Conservation (phyloP, 1,139 yeast genomes). For the Candida sp. region DNA sequence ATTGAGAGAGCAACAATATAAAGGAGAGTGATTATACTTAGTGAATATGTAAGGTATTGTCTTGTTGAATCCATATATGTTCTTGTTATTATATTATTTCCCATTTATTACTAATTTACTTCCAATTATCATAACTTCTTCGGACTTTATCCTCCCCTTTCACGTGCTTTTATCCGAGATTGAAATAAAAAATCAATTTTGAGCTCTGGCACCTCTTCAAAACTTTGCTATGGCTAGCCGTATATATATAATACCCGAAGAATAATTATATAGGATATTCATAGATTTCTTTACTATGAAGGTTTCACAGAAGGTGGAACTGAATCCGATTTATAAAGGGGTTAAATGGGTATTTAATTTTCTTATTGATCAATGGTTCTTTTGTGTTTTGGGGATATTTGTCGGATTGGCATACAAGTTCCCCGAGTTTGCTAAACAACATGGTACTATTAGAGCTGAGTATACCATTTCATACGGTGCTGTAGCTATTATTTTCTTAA, state of each 20-base stretch:
- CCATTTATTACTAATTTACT: not conserved
- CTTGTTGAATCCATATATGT: no score
- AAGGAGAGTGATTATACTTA: no score
- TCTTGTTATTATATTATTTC: not conserved
- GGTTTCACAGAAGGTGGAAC: slow-evolving; percentile 3
- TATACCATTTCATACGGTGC: slow-evolving; percentile 83
- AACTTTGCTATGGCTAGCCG: no score
- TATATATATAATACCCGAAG: not conserved
- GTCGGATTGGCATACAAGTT: slow-evolving; percentile 73
- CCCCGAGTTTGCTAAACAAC: slow-evolving; percentile 80
- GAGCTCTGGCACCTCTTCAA: no score
- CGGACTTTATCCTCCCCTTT: not conserved
- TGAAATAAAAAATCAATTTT: no score
- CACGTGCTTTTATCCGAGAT: not conserved
- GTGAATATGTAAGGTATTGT: no score
- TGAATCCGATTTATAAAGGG: slow-evolving; percentile 9
- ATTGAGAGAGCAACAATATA: no score
- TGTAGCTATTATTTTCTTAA: slow-evolving; percentile 78
- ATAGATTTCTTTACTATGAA: no score
- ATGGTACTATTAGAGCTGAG: slow-evolving; percentile 72
- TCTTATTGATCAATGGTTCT: slow-evolving; percentile 63
- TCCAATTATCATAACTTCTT: slow-evolving; percentile 3
- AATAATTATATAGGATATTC: no score
- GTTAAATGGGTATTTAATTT: slow-evolving; percentile 19
- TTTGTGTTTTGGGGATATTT: slow-evolving; percentile 64